Evolutionary conservation across 1,139 yeast species (phyloP), one percentile per base, ranked within the genome.

Genomic region (Sugiyamaella pinicola): DNA sequence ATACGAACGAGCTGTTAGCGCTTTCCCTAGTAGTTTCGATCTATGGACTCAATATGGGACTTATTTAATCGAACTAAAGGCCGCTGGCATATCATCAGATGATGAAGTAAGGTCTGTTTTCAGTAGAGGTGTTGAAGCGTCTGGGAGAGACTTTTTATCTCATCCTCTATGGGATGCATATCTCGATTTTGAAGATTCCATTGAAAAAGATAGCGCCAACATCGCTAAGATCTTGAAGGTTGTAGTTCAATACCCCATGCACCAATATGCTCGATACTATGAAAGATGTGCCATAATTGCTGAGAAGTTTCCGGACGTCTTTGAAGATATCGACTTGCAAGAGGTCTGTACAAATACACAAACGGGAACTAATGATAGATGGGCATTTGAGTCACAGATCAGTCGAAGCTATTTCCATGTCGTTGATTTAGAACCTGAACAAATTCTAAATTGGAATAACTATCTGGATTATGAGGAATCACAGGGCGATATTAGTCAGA

Each of bases 91-190:
- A n/a, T 29, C 21, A 4, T 35, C 47, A 2, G 34, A 46, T n/a
- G 44, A 42, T 17, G 37, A 47, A 4, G 55, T 60, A 4, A 55
- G 61, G 40, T 58, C 61, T 15, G 64, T 77, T 15, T 87, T 86
- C 62, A 86, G 83, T 61, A 61, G 64, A 2, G 96, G 95, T 0
- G 79, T 91, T 50, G 53, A 56, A 1, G 71, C 69, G 35, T 78
- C 89, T 34, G 98, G 98, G 0, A 66, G 71, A 51, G 95, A 91
- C 68, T 93, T 82, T 63, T 78, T 83, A 61, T 71, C 87, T 15
- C 87, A 82, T 62, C 84, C 85, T 47, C 83, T 91, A 60, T 93
- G 96, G 82, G 85, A 82, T 59, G 67, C 80, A 47, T 91, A 87
- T 64, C 65, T 91, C 33, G 75, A 79, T n/a, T 83, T 83, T 74